A percentile compares a stretch with the other conserved stretches of the same genome.
Evolutionary conservation across 78 protist species (phyloP).

Genomic region (Polysphondylium violaceum): DNA sequence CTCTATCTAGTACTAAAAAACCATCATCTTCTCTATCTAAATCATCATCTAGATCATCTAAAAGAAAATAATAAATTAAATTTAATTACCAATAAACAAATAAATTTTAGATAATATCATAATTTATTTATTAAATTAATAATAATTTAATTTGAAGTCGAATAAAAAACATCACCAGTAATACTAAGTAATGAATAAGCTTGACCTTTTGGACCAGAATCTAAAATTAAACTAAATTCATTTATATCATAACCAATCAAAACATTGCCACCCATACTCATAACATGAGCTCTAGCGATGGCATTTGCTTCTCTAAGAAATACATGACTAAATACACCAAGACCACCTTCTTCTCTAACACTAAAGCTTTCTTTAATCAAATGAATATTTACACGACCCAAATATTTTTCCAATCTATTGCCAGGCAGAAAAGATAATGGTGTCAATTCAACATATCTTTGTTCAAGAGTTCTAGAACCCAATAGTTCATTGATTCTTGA

Average conservation of each 20-base stretch:
- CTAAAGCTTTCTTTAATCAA: slow-evolving; percentile 81
- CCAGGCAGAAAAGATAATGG: slow-evolving; percentile 81
- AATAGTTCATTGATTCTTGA: slow-evolving; percentile 12
- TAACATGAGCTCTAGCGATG: slow-evolving; percentile 68
- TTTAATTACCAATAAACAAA: too few relatives aligned
- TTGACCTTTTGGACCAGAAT: slow-evolving; percentile 80
- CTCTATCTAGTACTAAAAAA: background rate
- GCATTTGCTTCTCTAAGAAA: slow-evolving; percentile 83
- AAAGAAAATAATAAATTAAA: too few relatives aligned
- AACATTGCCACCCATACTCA: slow-evolving; percentile 84
- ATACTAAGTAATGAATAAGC: slow-evolving; percentile 69
- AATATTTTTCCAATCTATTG: slow-evolving; percentile 11
- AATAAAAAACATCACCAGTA: slow-evolving; percentile 69
- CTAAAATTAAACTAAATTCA: slow-evolving; percentile 53
- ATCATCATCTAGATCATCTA: background rate
- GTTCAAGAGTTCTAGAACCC: slow-evolving; percentile 26
- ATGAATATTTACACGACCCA: slow-evolving; percentile 82
- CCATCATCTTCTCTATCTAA: background rate
- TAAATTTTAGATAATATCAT: too few relatives aligned
- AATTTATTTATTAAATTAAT: too few relatives aligned
- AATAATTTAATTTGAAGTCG: too few relatives aligned
- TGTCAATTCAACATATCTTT: slow-evolving; percentile 54
- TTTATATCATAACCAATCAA: slow-evolving; percentile 70
- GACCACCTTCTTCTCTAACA: slow-evolving; percentile 84
- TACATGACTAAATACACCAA: slow-evolving; percentile 78